A percentile compares a stretch with the other conserved stretches of the same genome.
These are phyloP conservation scores for Gloeopeniophorella convolvens DNA, from an alignment of 768 basidiomycete genomes.

Conservation along the genomic window DNA sequence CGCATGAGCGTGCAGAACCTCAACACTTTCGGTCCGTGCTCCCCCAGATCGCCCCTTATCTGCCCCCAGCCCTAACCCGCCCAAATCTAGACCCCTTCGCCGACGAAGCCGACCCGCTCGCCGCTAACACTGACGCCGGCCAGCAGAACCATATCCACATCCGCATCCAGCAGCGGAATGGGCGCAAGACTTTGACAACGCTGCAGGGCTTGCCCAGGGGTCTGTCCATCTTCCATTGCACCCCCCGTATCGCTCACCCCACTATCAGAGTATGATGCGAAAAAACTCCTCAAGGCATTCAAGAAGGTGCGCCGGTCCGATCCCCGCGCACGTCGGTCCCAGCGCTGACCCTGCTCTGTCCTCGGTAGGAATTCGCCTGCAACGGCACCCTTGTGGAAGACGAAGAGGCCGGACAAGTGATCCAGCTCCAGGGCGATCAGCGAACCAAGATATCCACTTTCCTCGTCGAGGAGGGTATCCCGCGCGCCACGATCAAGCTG, in stretches of 20 bases:
- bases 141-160: conserved; percentile 86
- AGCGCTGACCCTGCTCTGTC: conserved; percentile 13
- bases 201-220: conserved; percentile 92
- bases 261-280: conserved; percentile 83
- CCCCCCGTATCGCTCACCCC: conserved; percentile 10
- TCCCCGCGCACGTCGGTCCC: background rate
- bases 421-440: conserved; percentile 99
- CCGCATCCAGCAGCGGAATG: conserved; percentile 98
- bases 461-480: conserved; percentile 77
- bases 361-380: conserved; percentile 93
- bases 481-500: conserved; percentile 72
- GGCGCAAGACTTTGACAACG: conserved; percentile 96
- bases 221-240: conserved; percentile 32
- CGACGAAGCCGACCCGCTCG: conserved; percentile 85
- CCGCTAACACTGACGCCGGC: conserved; percentile 66
- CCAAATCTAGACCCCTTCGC: conserved; percentile 79
- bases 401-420: conserved; percentile 92
- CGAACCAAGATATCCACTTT: conserved; percentile 84
- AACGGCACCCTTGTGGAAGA: conserved; percentile 96
- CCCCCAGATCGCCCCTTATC: conserved; percentile 19
- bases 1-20: conserved; percentile 96
- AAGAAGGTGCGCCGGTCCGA: conserved; percentile 66
- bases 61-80: conserved; percentile 20
- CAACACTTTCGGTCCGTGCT: conserved; percentile 63
- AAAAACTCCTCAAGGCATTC: conserved; percentile 98